Evolutionary conservation across 108 stramenopile species (phyloP).

Genomic region (Cylindrotheca fusiformis): DNA sequence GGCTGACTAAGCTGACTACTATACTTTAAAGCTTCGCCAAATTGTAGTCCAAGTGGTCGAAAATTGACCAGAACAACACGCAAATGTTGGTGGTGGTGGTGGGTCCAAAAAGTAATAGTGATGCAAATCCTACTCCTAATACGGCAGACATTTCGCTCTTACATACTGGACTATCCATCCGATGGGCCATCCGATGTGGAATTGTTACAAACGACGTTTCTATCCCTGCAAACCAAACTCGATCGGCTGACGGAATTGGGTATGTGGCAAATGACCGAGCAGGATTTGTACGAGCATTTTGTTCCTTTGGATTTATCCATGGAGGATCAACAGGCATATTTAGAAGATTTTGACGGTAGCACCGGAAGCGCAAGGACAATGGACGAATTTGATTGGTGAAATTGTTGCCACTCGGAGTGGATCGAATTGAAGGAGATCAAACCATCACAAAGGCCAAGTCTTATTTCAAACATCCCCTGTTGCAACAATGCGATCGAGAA

Average conservation of each 20-base stretch:
- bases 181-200: slow-evolving; percentile 36
- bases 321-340: slow-evolving; percentile 13
- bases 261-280: slow-evolving; percentile 16
- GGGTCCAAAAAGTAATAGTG: no score
- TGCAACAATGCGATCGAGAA: slow-evolving; percentile 27
- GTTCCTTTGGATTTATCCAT: slow-evolving; percentile 38
- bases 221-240: slow-evolving; percentile 35
- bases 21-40: no score
- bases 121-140: no score
- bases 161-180: slow-evolving; percentile 32
- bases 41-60: no score
- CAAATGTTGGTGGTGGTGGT: no score
- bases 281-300: slow-evolving; percentile 28
- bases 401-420: slow-evolving; percentile 39
- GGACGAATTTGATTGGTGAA: slow-evolving; percentile 34
- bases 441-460: slow-evolving; percentile 22
- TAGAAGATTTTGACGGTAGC: slow-evolving; percentile 39
- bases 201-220: slow-evolving; percentile 26
- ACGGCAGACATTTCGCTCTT: no score
- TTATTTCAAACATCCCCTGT: slow-evolving; percentile 36
- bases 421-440: slow-evolving; percentile 39
- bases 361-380: slow-evolving; percentile 39
- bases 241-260: slow-evolving; percentile 26
- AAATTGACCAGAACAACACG: no score
- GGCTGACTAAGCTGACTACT: no score